phyloP scores from a whole-genome alignment of 345 rosid genomes.

The Aquilaria malaccensis region DNA sequence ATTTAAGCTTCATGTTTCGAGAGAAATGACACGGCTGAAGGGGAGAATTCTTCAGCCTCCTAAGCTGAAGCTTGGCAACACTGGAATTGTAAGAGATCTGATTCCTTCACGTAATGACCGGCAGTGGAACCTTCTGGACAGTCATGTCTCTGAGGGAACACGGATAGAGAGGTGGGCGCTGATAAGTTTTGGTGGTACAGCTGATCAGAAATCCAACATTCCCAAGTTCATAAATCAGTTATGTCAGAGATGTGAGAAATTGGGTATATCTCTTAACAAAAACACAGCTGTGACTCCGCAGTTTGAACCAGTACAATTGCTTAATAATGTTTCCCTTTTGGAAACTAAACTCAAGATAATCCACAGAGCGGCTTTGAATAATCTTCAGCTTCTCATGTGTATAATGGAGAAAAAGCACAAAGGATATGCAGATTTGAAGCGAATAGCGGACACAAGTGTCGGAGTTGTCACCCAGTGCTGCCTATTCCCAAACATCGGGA shows the following conservation, averaged over 20 bases:
- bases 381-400: constrained; percentile 78
- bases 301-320: constrained; percentile 67
- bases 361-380: constrained; percentile 51
- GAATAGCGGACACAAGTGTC: constrained; percentile 84
- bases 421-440: constrained; percentile 85
- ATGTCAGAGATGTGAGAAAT: constrained; percentile 80
- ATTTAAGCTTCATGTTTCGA: constrained; percentile 68
- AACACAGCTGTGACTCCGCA: constrained; percentile 46
- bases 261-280: constrained; percentile 77
- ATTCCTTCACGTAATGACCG: constrained; percentile 64
- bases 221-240: constrained; percentile 77
- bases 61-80: constrained; percentile 79
- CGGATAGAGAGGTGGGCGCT: constrained; percentile 80
- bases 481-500: constrained; percentile 73
- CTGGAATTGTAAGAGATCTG: constrained; percentile 49
- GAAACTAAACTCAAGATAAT: constrained; percentile 73
- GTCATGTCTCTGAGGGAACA: constrained; percentile 67
- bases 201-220: constrained; percentile 64
- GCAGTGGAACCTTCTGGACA: constrained; percentile 71
- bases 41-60: constrained; percentile 95
- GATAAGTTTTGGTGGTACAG: constrained; percentile 78
- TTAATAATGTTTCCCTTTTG: constrained; percentile 60
- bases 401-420: constrained; percentile 93
- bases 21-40: constrained; percentile 72
- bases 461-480: constrained; percentile 93